These are phyloP conservation scores for Solanum lycopersicoides DNA, from an alignment of 257 asterid species.

Conservation along the genomic window DNA sequence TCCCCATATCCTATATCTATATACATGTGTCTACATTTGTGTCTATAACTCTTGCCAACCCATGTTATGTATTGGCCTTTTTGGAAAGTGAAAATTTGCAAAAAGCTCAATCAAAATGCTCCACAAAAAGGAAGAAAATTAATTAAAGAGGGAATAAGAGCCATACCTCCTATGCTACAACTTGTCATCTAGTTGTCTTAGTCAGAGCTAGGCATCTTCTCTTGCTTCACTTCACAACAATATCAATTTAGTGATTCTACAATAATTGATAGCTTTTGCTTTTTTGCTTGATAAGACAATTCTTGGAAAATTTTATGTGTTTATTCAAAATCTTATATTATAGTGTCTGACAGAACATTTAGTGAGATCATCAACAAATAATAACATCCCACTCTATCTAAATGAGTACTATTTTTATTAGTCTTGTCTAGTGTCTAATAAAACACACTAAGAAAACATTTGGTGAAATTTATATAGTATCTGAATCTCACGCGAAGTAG, in stretches of 20 bases:
- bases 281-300: not conserved
- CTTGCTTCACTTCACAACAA: not conserved
- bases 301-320: not conserved
- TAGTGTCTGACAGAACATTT: not conserved
- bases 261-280: not conserved
- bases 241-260: not conserved
- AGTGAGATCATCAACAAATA: not conserved
- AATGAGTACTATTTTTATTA: not conserved
- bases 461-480: not conserved
- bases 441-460: not conserved
- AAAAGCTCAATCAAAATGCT: not conserved
- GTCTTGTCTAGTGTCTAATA: not conserved
- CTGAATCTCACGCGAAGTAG: too few relatives aligned
- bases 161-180: not conserved
- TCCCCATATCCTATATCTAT: not conserved
- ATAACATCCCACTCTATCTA: not conserved
- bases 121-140: not conserved
- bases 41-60: not conserved
- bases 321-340: not conserved
- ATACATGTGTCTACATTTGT: not conserved
- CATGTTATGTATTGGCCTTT: not conserved
- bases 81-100: not conserved
- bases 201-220: not conserved
- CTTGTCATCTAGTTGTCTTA: conserved; percentile 16
- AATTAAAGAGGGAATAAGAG: not conserved